Conservation (phyloP, 495 filamentous ascomycete genomes). For the Xylaria flabelliformis region DNA sequence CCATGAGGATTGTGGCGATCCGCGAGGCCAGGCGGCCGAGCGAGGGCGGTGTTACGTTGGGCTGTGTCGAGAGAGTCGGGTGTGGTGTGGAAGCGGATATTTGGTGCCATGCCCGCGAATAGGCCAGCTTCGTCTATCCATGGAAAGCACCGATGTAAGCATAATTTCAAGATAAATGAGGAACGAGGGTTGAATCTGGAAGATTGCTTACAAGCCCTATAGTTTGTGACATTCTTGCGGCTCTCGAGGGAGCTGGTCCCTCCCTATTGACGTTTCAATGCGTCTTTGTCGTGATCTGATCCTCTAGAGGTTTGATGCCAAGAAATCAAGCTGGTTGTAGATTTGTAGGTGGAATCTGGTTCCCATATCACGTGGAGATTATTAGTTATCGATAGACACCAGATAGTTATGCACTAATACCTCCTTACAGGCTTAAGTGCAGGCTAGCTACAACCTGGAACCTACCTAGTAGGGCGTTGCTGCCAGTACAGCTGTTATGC, state of each 20-base stretch:
- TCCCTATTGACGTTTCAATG: constrained; percentile 26
- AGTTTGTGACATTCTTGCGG: constrained; percentile 68
- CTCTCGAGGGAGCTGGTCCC: constrained; percentile 37
- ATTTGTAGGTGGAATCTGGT: constrained; percentile 14
- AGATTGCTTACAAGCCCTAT: constrained; percentile 63
- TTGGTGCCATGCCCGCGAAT: constrained; percentile 93
- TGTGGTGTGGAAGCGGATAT: constrained; percentile 69
- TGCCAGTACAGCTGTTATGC: neutral
- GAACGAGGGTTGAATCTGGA: neutral
- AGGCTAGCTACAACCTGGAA: no score
- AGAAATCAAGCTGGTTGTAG: neutral
- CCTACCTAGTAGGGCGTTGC: no score
- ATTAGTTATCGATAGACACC: constrained; percentile 26
- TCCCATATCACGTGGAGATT: constrained; percentile 19
- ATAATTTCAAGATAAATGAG: neutral
- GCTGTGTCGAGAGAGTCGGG: constrained; percentile 59
- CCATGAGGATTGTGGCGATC: constrained; percentile 93
- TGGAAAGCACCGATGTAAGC: neutral
- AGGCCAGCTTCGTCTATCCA: constrained; percentile 88
- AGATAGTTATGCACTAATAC: neutral
- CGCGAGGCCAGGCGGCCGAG: constrained; percentile 90
- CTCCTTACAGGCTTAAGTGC: neutral
- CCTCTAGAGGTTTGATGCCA: constrained; percentile 14
- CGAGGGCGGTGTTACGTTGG: constrained; percentile 65
- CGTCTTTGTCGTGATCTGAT: neutral